Evolutionary conservation across 495 filamentous ascomycete genomes (phyloP), one percentile per base, ranked within the genome.

Genomic region (Eremomyces bilateralis): DNA sequence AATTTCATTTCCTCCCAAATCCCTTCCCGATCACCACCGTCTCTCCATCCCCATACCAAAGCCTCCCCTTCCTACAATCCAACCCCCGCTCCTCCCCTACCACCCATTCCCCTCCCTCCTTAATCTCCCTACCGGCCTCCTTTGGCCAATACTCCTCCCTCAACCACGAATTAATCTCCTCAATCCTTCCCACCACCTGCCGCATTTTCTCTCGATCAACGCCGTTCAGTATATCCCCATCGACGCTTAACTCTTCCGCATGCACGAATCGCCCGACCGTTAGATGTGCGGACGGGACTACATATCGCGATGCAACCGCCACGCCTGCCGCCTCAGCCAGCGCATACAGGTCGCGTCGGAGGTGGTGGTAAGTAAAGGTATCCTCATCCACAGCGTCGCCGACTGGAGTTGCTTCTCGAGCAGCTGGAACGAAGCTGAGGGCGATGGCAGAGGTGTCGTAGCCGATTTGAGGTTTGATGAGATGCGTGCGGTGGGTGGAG

Each of bases 401-500:
- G 3, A 56, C 44, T 16, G 52, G 29, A 3, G 53, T 43, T 3
- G 43, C 50, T 47, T 73, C 69, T 12, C 62, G 70, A 1, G 71
- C 64, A 0, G 75, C 77, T 0, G 85, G 84, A 1, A 93, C 51
- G 52, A 91, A 93, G 8, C 74, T 80, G 20, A 94, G 53, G 10
- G 88, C 85, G 21, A 94, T 56, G 2, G 81, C 85, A 2, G 78
- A 68, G 1, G 74, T 65, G 46, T 97, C 88, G 45, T 75, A 92
- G 34, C 76, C 81, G 16, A 97, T 45, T 49, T 77, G 58, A 1
- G 85, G 88, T 48, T 76, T 83, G 13, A 85, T 65, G 5, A 94
- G 68, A 4, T 76, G 69, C 1, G 78, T 56, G 16, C 71, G 71
- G 47, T 76, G 68, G 4, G 50, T 44, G 37, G 59, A 62, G 2